Evolutionary conservation across 805 yeast species (phyloP), one percentile per base, ranked within the genome.

Genomic region (Candida incommunis): DNA sequence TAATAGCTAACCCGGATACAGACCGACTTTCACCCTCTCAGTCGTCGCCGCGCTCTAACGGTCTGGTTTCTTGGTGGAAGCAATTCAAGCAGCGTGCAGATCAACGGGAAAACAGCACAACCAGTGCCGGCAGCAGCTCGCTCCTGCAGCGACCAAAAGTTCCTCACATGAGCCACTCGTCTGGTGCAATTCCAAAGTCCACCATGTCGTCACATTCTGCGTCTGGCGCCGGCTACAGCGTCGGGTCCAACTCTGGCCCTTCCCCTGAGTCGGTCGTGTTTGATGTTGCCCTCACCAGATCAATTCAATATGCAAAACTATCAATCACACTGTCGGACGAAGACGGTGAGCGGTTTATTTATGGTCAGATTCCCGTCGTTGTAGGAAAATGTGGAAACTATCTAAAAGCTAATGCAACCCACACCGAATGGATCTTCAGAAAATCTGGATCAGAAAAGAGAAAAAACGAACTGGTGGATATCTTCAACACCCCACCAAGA

Each of bases 351-450:
- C 74, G 78, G 47, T 74, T 82, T 25, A 77, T 80, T 43, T 92
- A 85, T 59, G 98, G 97, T 21, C 70, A 78, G 44, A 84, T 92
- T 18, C 99, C 99, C 0, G 74, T 86, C 16, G 82, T 92, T 13
- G 94, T 92, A n/a, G 97, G 96, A 15, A 82, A 86, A 53, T 90
- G 98, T 65, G 96, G 97, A 0, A 79, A 83, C 0, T 88, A 65
- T 56, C 64, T 92, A 48, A 90, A 92, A 57, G 75, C 76, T 41
- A 76, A 84, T 50, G 71, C 66, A 22, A 67, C 86, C 25, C 74
- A 75, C 25, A 80, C 82, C 1, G 92, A 90, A 60, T 98, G 99
- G 3, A 84, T 92, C 2, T 92, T 92, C 60, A 70, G 98, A 48
- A 82, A 92, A 1, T 92, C 94, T 0, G 98, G 98, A 2, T 81